These are phyloP conservation scores for Ogataea thermomethanolica DNA, from an alignment of 805 yeast species.

Conservation along the genomic window DNA sequence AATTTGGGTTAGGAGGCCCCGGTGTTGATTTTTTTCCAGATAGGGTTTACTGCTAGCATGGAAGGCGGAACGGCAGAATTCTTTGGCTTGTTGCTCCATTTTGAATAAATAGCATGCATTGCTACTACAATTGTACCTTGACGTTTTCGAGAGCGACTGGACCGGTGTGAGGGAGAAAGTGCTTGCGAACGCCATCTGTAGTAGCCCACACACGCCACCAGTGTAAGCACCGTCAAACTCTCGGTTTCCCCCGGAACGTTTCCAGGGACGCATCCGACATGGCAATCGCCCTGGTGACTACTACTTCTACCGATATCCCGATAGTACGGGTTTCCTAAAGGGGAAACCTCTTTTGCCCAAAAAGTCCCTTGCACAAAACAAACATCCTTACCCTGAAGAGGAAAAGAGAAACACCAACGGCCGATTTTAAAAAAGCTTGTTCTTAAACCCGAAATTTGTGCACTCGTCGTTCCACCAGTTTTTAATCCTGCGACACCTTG, in stretches of 20 bases:
- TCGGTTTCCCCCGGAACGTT: not conserved
- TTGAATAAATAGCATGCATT: conserved; percentile 11
- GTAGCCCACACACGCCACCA: too few species aligned
- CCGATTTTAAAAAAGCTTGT: too few species aligned
- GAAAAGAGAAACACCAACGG: conserved; percentile 2
- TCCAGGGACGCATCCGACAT: too few species aligned
- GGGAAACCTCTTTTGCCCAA: conserved; percentile 12
- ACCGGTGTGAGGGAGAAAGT: not conserved
- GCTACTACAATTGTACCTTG: not conserved
- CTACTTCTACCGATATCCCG: conserved; percentile 2
- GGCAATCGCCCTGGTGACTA: not conserved
- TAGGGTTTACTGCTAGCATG: conserved; percentile 5
- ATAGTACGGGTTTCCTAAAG: conserved; percentile 8
- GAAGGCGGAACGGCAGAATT: conserved; percentile 1
- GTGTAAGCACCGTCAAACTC: not conserved
- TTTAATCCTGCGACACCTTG: not conserved
- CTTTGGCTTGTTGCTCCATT: not conserved
- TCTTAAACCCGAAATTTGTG: too few species aligned
- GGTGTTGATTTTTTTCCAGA: conserved; percentile 18
- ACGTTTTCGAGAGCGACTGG: not conserved
- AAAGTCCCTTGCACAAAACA: conserved; percentile 6
- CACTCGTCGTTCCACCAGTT: not conserved
- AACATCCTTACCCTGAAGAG: conserved; percentile 11
- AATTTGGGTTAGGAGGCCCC: conserved; percentile 19
- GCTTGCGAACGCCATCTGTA: too few species aligned